Evolutionary conservation across 768 basidiomycete species (phyloP), one percentile per base, ranked within the genome.

Genomic region (Artomyces pyxidatus): DNA sequence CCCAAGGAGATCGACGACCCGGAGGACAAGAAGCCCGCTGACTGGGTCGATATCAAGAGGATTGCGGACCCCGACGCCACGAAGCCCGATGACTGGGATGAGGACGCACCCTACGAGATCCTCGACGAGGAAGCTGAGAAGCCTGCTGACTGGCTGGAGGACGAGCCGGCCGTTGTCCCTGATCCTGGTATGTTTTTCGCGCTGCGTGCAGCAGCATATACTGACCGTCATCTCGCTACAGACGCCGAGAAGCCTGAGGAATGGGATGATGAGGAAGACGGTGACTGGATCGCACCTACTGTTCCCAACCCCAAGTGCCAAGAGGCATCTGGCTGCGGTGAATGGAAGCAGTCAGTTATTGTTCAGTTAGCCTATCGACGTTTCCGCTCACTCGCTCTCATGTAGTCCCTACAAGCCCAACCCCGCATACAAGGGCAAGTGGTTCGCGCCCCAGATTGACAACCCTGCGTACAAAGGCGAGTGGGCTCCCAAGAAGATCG

Each of bases 191-290:
- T 56, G 72, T 37, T 3, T 16, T 0, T n/a, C n/a, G 32, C 32
- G 59, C 17, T 44, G 4, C 23, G 23, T 21, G 27, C 6, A 39
- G 3, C 6, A 3, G 27, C 22, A 17, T 17, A 32, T 23, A 14
- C 8, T 37, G 19, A 28, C 42, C 23, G 29, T 38, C 50, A 14
- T 16, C 26, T 5, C 14, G 9, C 27, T 57, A 2, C 49, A 81
- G 88, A 91, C 56, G 80, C 88, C 35, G 80, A 84, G 68, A 97
- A 96, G 74, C 96, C 96, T 6, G 96, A 99, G 64, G 96, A 99
- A 67, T 99, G 96, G 96, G 93, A 96, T 61, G 95, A 97, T 59
- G 96, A 97, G 63, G 96, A 98, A 65, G 95, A 99, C 58, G 96
- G 96, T 65, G 95, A 98, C 63, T 99, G 93, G 93, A 80, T 98